A percentile compares a stretch with the other conserved stretches of the same genome.
These are phyloP conservation scores for Plantago major DNA, from an alignment of 257 asterid genomes.

Conservation along the genomic window DNA sequence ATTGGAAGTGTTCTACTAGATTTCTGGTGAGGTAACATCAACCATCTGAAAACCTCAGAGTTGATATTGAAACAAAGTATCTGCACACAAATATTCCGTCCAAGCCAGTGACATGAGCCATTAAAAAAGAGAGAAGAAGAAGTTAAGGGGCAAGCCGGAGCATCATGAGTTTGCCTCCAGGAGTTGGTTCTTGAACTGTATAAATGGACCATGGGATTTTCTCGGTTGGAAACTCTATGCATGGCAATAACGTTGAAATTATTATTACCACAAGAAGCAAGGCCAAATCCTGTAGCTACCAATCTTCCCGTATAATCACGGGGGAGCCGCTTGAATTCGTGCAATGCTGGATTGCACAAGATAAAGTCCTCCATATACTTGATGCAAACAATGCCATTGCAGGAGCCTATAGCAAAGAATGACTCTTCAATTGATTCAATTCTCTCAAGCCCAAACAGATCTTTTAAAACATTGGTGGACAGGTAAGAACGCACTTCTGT, in stretches of 20 bases:
- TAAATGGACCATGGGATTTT: too few species aligned
- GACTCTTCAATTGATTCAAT: too few species aligned
- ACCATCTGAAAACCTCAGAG: neutral
- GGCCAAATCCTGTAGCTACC: neutral
- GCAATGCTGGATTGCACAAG: constrained; percentile 1
- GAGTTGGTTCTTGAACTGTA: constrained; percentile 4
- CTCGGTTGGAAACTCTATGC: too few species aligned
- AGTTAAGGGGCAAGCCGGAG: neutral
- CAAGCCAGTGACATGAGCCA: neutral
- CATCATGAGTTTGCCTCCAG: neutral
- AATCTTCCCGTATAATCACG: too few species aligned
- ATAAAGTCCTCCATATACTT: neutral
- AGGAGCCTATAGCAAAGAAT: neutral
- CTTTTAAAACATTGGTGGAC: neutral
- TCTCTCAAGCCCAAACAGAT: too few species aligned
- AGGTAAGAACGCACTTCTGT: neutral
- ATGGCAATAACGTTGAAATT: constrained; percentile 2
- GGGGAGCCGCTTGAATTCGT: neutral
- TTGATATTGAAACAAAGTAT: neutral
- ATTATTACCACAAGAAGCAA: neutral
- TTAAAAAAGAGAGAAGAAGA: neutral
- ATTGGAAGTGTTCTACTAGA: too few species aligned
- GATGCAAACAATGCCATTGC: neutral
- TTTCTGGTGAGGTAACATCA: neutral
- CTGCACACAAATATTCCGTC: neutral